Evolutionary conservation across 2,329 filamentous ascomycete genomes (phyloP).

Genomic region (Calonectria henricotiae): DNA sequence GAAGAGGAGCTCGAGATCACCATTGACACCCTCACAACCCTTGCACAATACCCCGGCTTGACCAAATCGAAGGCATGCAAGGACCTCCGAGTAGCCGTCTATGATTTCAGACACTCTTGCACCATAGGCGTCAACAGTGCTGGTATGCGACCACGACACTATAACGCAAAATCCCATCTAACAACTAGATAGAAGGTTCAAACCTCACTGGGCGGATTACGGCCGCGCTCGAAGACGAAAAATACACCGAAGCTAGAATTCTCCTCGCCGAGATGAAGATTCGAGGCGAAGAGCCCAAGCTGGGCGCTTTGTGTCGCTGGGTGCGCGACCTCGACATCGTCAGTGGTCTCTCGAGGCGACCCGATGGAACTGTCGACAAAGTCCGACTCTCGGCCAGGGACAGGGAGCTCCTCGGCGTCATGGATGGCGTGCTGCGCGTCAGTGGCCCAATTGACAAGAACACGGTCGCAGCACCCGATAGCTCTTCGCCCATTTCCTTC

Average conservation of each 20-base stretch:
- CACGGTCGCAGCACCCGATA: slow-evolving; percentile 52
- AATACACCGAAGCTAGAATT: slow-evolving; percentile 77
- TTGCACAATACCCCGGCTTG: slow-evolving; percentile 73
- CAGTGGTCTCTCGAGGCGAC: slow-evolving; percentile 74
- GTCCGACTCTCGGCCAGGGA: slow-evolving; percentile 64
- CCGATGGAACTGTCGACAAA: slow-evolving; percentile 59
- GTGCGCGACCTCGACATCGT: slow-evolving; percentile 81
- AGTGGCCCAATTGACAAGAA: slow-evolving; percentile 74
- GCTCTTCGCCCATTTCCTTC: slow-evolving; percentile 69
- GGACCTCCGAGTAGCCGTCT: slow-evolving; percentile 77
- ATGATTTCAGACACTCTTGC: slow-evolving; percentile 79
- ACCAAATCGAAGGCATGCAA: slow-evolving; percentile 81
- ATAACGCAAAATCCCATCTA: neutral
- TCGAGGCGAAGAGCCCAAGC: slow-evolving; percentile 75
- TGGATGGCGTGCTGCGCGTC: slow-evolving; percentile 77
- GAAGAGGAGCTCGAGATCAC: slow-evolving; percentile 78
- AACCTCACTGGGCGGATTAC: slow-evolving; percentile 79
- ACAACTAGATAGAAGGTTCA: slow-evolving; percentile 63
- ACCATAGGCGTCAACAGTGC: slow-evolving; percentile 76
- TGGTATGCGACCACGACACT: slow-evolving; percentile 54
- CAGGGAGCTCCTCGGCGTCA: slow-evolving; percentile 71
- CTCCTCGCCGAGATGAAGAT: slow-evolving; percentile 81
- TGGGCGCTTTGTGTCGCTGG: slow-evolving; percentile 81
- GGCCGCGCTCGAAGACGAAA: slow-evolving; percentile 76
- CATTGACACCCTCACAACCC: slow-evolving; percentile 74